A percentile compares a stretch with the other conserved stretches of the same genome.
These are phyloP conservation scores for Trametes cingulata DNA, from an alignment of 768 basidiomycete genomes.

Conservation along the genomic window DNA sequence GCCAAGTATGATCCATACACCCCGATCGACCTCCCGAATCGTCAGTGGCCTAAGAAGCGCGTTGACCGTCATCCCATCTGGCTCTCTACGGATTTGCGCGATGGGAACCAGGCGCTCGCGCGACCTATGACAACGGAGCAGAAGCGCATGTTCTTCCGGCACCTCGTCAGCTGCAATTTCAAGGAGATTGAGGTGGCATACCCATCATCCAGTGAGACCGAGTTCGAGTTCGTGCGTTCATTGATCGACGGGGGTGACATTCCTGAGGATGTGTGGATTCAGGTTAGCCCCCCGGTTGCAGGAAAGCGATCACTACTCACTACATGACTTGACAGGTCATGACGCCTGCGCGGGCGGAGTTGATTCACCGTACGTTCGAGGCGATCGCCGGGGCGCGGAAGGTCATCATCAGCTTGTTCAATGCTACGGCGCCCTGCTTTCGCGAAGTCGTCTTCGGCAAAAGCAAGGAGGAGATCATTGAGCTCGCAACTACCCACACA, in stretches of 20 bases:
- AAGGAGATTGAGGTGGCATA: slow-evolving; percentile 99
- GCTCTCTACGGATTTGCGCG: slow-evolving; percentile 95
- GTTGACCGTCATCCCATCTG: slow-evolving; percentile 88
- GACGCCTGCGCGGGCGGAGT: slow-evolving; percentile 93
- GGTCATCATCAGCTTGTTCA: slow-evolving; percentile 99
- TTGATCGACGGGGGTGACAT: slow-evolving; percentile 82
- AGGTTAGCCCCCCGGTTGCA: slow-evolving; percentile 54
- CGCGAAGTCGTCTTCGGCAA: slow-evolving; percentile 94
- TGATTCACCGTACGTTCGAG: slow-evolving; percentile 89
- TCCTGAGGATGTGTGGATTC: slow-evolving; percentile 95
- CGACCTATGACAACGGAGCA: slow-evolving; percentile 98
- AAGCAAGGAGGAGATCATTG: slow-evolving; percentile 86
- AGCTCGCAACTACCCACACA: slow-evolving; percentile 86
- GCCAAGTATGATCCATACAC: slow-evolving; percentile 89
- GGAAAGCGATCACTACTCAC: background rate
- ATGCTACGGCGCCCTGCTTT: slow-evolving; percentile 91
- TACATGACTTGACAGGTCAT: slow-evolving; percentile 64
- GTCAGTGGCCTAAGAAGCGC: slow-evolving; percentile 92
- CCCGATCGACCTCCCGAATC: slow-evolving; percentile 71
- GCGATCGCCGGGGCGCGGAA: slow-evolving; percentile 84
- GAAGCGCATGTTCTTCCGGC: slow-evolving; percentile 88
- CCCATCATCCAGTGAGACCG: slow-evolving; percentile 95
- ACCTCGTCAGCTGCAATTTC: slow-evolving; percentile 85
- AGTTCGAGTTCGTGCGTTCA: slow-evolving; percentile 89
- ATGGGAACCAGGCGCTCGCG: slow-evolving; percentile 96